These are phyloP conservation scores for Lactarius indigo DNA, from an alignment of 768 basidiomycete species.

Conservation along the genomic window DNA sequence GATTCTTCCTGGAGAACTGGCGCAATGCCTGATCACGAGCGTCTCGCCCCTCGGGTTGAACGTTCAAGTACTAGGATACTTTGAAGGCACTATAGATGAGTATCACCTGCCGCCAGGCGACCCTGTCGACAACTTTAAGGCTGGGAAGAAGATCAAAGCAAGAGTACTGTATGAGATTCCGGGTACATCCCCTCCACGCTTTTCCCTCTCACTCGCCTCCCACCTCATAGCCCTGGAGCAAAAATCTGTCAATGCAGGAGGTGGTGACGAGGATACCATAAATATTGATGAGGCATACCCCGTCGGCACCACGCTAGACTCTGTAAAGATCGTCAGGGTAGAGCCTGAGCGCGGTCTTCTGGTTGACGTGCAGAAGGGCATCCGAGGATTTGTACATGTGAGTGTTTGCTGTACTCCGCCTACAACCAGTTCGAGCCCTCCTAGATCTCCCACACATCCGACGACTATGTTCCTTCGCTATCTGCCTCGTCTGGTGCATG, in stretches of 20 bases:
- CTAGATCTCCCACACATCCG: slow-evolving; percentile 91
- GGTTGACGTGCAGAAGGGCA: slow-evolving; percentile 56
- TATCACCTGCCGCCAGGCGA: slow-evolving; percentile 60
- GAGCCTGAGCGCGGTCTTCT: slow-evolving; percentile 82
- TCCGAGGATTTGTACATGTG: slow-evolving; percentile 87
- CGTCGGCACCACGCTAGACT: slow-evolving; percentile 67
- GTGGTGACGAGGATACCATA: slow-evolving; percentile 24
- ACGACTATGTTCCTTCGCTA: slow-evolving; percentile 83
- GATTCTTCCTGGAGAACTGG: slow-evolving; percentile 80
- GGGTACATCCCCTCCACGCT: slow-evolving; percentile 66
- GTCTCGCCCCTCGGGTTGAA: slow-evolving; percentile 72
- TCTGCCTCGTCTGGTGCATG: slow-evolving; percentile 69
- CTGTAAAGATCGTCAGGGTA: slow-evolving; percentile 67
- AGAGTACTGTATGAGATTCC: slow-evolving; percentile 80
- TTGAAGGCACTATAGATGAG: slow-evolving; percentile 84
- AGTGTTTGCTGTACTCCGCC: slow-evolving; percentile 31
- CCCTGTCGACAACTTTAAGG: slow-evolving; percentile 45
- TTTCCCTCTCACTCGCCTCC: slow-evolving; percentile 72
- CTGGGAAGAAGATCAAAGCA: slow-evolving; percentile 77
- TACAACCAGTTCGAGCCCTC: slow-evolving; percentile 19
- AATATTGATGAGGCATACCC: slow-evolving; percentile 58
- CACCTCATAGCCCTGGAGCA: slow-evolving; percentile 61
- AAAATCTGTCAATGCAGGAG: slow-evolving; percentile 34
- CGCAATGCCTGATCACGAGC: slow-evolving; percentile 78
- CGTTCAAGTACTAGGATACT: slow-evolving; percentile 87